phyloP scores from a whole-genome alignment of 768 basidiomycete species.

The Crassisporium funariophilum region DNA sequence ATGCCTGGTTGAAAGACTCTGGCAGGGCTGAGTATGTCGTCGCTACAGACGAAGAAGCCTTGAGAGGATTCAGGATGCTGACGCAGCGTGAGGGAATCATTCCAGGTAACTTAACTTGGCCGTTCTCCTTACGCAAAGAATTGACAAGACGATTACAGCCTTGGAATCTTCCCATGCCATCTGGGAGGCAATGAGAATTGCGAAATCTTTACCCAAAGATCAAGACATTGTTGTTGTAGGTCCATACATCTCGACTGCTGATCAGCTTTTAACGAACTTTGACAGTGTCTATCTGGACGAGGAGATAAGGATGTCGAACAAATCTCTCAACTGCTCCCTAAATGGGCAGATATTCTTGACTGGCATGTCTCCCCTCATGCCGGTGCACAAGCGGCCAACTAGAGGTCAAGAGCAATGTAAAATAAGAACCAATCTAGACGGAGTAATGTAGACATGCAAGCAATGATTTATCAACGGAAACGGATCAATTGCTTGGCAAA shows the following conservation, averaged over 20 bases:
- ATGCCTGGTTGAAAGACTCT: conserved; percentile 95
- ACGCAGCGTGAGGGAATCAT: conserved; percentile 98
- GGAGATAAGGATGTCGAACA: conserved; percentile 99
- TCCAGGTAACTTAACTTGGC: conserved; percentile 58
- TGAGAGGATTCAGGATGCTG: conserved; percentile 88
- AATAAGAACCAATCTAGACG: neutral
- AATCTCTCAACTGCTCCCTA: conserved; percentile 90
- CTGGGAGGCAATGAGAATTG: conserved; percentile 87
- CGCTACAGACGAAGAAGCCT: conserved; percentile 92
- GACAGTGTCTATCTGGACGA: conserved; percentile 88
- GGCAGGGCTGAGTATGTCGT: conserved; percentile 91
- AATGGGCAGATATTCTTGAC: conserved; percentile 92
- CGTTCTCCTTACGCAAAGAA: neutral
- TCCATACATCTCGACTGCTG: conserved; percentile 15
- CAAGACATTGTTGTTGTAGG: conserved; percentile 89
- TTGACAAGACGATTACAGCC: conserved; percentile 45
- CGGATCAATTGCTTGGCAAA: too few relatives aligned
- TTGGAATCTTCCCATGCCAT: conserved; percentile 95
- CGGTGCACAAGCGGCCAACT: conserved; percentile 1
- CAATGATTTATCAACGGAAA: too few relatives aligned
- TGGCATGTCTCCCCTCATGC: conserved; percentile 74
- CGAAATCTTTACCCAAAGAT: conserved; percentile 82
- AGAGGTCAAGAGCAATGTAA: neutral
- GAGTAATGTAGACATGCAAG: too few relatives aligned
- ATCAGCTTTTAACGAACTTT: conserved; percentile 5